Base-by-base conservation (phyloP, 768 basidiomycete genomes). In the Phallus indusiatus region DNA sequence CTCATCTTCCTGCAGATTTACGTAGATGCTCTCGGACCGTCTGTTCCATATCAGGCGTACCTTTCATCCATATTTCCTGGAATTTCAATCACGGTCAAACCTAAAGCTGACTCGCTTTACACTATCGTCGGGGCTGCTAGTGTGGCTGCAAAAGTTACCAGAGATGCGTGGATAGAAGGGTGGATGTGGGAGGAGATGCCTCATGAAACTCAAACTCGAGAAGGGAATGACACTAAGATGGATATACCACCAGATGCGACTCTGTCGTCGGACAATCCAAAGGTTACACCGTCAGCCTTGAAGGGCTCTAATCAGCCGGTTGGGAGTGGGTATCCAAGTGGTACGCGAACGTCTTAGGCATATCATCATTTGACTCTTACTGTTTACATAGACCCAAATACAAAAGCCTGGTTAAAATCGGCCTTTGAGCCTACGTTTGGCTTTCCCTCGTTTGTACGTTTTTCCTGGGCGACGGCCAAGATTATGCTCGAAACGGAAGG, bases 51-150 rank as follows among this genome's bases (percentile, higher is more conserved):
- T 72, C 84, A 96, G 73, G 77, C 81, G 21, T 88, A 90, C 66
- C 81, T 99, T 1, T 86, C 88, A 12, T 77, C 78, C 7, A 67
- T 85, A 34, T 99, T 97, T 70, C 90, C 91, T 0, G 84, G 81
- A 7, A 88, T 97, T 63, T 73, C 75, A 46, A 94, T 99, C 69
- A 94, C 90, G 0, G 96, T 99, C 21, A 81, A 85, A 10, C 82
- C 84, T 24, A 97, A 99, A 71, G 96, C 96, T 16, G 96, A 99
- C 67, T 85, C 86, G n/a, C 84, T 90, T 62, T 99, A 83, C 79
- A 96, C 94, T 67, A 94, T 99, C 61, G 96, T 99, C 60, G 88
- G 92, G 20, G 96, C 96, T 6, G 96, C 95, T 1, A 93, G 90
- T 69, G 91, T 98, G n/a, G 93, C 93, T 1, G 96, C 96, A 1